A percentile compares a stretch with the other conserved stretches of the same genome.
phyloP scores from a whole-genome alignment of 768 basidiomycete species.

The Calocybe gangraenosa region DNA sequence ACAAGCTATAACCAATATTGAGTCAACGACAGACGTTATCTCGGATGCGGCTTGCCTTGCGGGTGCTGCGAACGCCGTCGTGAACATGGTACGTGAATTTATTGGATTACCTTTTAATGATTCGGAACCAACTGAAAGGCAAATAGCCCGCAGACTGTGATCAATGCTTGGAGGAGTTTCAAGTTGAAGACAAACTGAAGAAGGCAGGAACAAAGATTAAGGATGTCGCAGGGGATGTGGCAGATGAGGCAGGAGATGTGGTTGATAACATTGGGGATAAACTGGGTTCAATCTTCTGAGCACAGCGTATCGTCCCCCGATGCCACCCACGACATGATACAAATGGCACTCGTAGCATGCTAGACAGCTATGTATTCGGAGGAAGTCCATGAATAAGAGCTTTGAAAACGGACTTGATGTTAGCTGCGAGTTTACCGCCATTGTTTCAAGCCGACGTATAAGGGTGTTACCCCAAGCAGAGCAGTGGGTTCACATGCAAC shows the following conservation, averaged over 20 bases:
- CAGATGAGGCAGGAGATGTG: slow-evolving; percentile 1
- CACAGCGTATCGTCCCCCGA: not conserved
- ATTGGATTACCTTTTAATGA: not conserved
- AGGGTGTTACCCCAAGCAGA: no score
- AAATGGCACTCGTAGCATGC: no score
- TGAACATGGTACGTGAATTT: slow-evolving; percentile 5
- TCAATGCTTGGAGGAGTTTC: slow-evolving; percentile 10
- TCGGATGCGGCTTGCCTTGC: slow-evolving; percentile 13
- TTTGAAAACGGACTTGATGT: no score
- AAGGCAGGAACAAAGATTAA: slow-evolving; percentile 5
- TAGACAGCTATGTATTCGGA: no score
- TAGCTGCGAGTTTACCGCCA: no score
- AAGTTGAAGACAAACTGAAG: slow-evolving; percentile 1
- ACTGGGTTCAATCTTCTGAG: slow-evolving; percentile 4
- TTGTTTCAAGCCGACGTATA: no score
- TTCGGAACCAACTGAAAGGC: not conserved
- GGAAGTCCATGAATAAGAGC: no score
- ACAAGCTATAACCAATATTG: not conserved
- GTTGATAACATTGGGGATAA: slow-evolving; percentile 5
- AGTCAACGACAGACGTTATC: slow-evolving; percentile 2
- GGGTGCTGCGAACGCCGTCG: slow-evolving; percentile 6
- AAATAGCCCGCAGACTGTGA: slow-evolving; percentile 12
- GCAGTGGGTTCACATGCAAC: no score
- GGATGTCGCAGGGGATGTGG: slow-evolving; percentile 1
- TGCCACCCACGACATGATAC: no score